phyloP scores from a whole-genome alignment of 2,329 filamentous ascomycete species.

The Didymella exigua region DNA sequence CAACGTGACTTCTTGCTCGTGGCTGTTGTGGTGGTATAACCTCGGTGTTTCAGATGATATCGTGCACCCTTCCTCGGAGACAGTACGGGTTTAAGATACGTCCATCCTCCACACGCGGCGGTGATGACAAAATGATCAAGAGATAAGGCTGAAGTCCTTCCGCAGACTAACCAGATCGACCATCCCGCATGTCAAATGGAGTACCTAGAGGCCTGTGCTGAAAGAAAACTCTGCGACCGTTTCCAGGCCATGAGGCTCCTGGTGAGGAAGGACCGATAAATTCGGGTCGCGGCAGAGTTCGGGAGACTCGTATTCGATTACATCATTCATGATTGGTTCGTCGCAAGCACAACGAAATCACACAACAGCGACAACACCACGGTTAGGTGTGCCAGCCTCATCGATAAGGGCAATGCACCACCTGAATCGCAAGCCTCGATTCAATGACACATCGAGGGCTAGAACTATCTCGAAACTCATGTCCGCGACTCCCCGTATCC shows the following conservation, averaged over 20 bases:
- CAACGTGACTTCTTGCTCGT: too few species aligned
- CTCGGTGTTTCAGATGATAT: background rate
- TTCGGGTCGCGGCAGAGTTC: background rate
- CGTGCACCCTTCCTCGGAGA: background rate
- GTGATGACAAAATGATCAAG: constrained; percentile 3
- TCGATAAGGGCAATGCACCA: background rate
- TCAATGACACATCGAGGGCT: background rate
- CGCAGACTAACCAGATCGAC: background rate
- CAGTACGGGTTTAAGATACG: constrained; percentile 4
- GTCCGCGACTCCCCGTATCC: background rate
- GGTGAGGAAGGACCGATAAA: constrained; percentile 1
- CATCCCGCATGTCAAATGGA: background rate
- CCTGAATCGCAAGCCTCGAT: background rate
- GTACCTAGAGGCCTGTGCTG: background rate
- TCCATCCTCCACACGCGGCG: background rate
- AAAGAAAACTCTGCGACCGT: constrained; percentile 4
- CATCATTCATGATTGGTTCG: constrained; percentile 1
- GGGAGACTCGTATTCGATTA: background rate
- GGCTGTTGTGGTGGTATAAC: too few species aligned
- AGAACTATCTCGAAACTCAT: constrained; percentile 7
- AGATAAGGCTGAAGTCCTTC: background rate
- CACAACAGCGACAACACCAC: background rate
- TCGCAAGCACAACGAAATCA: background rate
- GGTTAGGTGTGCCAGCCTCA: background rate
- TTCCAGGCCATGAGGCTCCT: background rate